These are phyloP conservation scores for Immersiella caudata DNA, from an alignment of 495 filamentous ascomycete species.

Conservation along the genomic window DNA sequence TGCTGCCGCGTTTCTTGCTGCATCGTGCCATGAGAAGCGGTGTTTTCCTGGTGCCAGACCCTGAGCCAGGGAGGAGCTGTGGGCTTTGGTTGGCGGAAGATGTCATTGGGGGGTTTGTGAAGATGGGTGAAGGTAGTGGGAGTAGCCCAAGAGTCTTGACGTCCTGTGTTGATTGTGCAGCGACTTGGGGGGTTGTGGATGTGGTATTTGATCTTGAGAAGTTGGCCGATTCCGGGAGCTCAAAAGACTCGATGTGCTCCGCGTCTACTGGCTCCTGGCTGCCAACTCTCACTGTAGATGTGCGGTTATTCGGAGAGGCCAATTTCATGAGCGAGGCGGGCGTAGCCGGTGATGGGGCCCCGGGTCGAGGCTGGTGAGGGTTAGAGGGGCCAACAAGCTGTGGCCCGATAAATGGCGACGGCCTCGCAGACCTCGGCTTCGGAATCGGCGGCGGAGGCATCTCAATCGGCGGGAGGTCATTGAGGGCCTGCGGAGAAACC, in stretches of 20 bases:
- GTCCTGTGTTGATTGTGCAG: conserved; percentile 39
- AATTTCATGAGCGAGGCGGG: conserved; percentile 83
- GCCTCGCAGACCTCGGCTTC: conserved; percentile 47
- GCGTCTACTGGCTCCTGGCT: conserved; percentile 48
- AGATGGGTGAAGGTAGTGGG: conserved; percentile 51
- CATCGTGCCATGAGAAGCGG: conserved; percentile 48
- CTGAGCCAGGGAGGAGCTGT: conserved; percentile 45
- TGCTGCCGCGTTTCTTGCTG: conserved; percentile 73
- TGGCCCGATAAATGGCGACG: conserved; percentile 53
- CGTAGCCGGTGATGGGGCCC: conserved; percentile 64
- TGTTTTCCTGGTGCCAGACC: conserved; percentile 46
- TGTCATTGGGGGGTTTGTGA: conserved; percentile 43
- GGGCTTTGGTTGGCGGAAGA: conserved; percentile 56
- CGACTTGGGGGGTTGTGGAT: conserved; percentile 49
- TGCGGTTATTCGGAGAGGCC: conserved; percentile 47
- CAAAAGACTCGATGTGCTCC: conserved; percentile 68
- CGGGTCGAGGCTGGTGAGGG: conserved; percentile 30
- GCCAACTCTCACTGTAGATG: conserved; percentile 31
- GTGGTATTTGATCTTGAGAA: conserved; percentile 47
- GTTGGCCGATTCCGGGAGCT: conserved; percentile 66
- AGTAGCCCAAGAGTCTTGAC: conserved; percentile 44
- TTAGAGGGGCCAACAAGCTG: conserved; percentile 35
- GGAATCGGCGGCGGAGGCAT: conserved; percentile 63
- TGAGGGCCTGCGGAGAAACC: conserved; percentile 57
- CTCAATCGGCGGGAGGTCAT: conserved; percentile 38